Evolutionary conservation across 441 rosid genomes (phyloP).

Genomic region (Eutrema salsugineum): DNA sequence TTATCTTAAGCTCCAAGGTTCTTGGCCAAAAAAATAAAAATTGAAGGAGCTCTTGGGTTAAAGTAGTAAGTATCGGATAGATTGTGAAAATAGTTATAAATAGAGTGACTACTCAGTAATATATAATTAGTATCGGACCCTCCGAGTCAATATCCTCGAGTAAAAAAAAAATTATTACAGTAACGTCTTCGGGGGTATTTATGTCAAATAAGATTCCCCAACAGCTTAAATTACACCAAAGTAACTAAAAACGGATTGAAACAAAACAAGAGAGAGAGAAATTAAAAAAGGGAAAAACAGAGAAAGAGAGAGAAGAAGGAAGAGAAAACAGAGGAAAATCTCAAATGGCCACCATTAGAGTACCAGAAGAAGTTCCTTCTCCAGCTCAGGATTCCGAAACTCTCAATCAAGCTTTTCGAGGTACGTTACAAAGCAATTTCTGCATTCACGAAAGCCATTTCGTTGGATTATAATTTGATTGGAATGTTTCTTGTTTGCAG

Average conservation of each 20-base stretch:
- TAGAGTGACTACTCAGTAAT: background rate
- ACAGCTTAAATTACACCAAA: constrained; percentile 5
- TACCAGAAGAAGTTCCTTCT: constrained; percentile 64
- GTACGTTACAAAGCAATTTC: constrained; percentile 25
- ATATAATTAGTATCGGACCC: background rate
- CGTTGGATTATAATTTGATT: background rate
- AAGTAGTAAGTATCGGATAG: background rate
- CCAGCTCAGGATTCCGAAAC: constrained; percentile 61
- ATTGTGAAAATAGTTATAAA: background rate
- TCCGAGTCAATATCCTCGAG: too few species aligned
- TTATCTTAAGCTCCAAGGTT: too few species aligned
- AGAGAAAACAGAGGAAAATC: constrained; percentile 6
- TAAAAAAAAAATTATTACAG: constrained; percentile 6
- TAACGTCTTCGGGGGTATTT: constrained; percentile 3
- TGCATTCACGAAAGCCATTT: background rate
- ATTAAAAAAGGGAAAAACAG: background rate
- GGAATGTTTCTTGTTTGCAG: constrained; percentile 17
- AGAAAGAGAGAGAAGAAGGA: background rate
- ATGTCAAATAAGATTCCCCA: background rate
- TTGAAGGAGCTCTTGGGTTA: background rate
- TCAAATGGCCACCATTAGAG: constrained; percentile 59
- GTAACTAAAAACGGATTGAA: background rate
- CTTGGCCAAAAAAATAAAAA: too few species aligned
- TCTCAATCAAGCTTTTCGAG: constrained; percentile 63
- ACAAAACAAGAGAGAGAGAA: background rate